Base-by-base conservation (phyloP, 2,329 filamentous ascomycete genomes). In the Gnomoniopsis sp. region DNA sequence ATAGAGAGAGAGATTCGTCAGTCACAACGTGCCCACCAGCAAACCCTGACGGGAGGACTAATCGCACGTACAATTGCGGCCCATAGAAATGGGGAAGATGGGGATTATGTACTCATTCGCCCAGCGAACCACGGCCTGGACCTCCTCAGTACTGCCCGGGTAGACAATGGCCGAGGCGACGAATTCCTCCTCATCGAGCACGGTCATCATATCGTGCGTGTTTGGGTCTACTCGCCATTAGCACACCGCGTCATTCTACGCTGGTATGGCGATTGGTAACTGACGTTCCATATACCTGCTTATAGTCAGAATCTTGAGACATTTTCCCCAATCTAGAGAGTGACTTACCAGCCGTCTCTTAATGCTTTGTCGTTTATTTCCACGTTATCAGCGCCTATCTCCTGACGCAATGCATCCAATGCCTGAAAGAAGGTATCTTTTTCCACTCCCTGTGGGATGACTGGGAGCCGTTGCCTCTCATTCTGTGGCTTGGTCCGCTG, bases 101-200 rank as follows among this genome's bases (percentile, higher is more conserved):
- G 73, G 72, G 44, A 74, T 69, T 34, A 66, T 53, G 52, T 69
- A 63, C 47, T 71, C 55, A 69, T 79, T 68, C 3, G 69, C 70
- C 70, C 70, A 72, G 17, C 63, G 57, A 1, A 73, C 70, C 14
- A 71, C 53, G 34, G 67, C 55, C 43, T 71, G 70, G 19, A 73
- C 71, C 23, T 73, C 70, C 47, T 69, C n/a, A 1, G 75, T 73
- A 46, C 70, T 66, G 4, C 67, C 62, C 2, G 67, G 67, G 2
- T 60, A 58, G 33, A 76, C 68, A 7, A 76, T 68, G 6, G 74
- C 74, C 11, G 72, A 76, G 54, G 69, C 69, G 41, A 79, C 69
- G 54, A 81, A 74, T 52, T 76, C 73, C 6, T 76, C 72, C 57
- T 76, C 70, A 19, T 75, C 72, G 36, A 75, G 62, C 30, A 80